These are phyloP conservation scores for Clitoria ternatea DNA, from an alignment of 306 rosid species.

Conservation along the genomic window DNA sequence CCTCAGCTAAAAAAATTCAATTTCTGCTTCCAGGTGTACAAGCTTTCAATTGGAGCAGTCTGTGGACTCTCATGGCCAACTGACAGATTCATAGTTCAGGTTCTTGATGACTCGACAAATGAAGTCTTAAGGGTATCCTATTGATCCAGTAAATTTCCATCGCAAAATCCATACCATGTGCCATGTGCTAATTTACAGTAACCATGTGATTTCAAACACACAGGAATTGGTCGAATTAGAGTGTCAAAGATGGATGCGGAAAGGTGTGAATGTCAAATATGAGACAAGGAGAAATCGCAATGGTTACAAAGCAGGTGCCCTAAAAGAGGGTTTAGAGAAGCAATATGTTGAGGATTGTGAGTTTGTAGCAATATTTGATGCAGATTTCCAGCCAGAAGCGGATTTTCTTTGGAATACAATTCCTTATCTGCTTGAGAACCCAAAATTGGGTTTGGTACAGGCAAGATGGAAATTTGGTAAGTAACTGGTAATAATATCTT, in stretches of 20 bases:
- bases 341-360: constrained; percentile 46
- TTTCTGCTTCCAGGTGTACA: constrained; percentile 47
- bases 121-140: constrained; percentile 41
- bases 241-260: constrained; percentile 41
- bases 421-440: constrained; percentile 50
- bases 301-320: constrained; percentile 63
- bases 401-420: constrained; percentile 53
- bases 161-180: background rate
- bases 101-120: constrained; percentile 61
- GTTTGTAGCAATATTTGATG: constrained; percentile 54
- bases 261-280: constrained; percentile 54
- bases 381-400: constrained; percentile 57
- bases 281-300: constrained; percentile 47
- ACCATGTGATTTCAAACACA: constrained; percentile 22
- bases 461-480: constrained; percentile 63
- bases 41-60: constrained; percentile 58
- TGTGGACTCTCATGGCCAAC: constrained; percentile 55
- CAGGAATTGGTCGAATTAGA: constrained; percentile 53
- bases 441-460: constrained; percentile 53
- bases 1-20: background rate
- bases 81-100: constrained; percentile 49
- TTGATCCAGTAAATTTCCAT: constrained; percentile 2
- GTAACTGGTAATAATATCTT: constrained; percentile 1
- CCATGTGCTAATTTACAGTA: background rate
- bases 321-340: constrained; percentile 54